Base-by-base conservation (phyloP, 2,329 filamentous ascomycete species). In the Sporothrix luriei region DNA sequence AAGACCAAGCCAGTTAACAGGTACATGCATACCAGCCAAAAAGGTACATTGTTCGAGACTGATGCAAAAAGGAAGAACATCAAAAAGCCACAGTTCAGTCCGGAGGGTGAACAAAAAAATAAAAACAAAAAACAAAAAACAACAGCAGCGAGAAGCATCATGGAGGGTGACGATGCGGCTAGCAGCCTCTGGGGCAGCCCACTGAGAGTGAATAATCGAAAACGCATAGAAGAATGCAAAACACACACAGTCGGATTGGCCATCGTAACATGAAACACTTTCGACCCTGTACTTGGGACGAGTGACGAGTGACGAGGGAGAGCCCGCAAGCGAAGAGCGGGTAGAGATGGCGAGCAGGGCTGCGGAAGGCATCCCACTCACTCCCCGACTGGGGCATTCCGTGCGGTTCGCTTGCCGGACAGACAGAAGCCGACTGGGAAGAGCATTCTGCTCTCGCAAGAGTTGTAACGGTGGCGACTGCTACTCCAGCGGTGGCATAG, bases 231-330 rank as follows among this genome's bases (percentile, higher is more conserved):
- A 79, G 75, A 73, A 78, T 77, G 76, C 77, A 78, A 79, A 80
- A 80, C 77, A 76, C 74, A 29, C 72, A 76, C 73, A 76, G 73
- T 78, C 76, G 73, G 76, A 79, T 76, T 77, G 76, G 79, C 76
- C 78, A 76, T 75, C 74, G 77, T 76, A 79, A 79, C 77, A 75
- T 82, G 81, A 83, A 82, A 83, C 81, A 77, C 77, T 76, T 76
- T 76, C 76, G 79, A 78, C 79, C 78, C 80, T 81, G 79, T 79
- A 77, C 76, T 75, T 78, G 79, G 78, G 76, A 78, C 75, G 76
- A 73, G 78, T 77, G 67, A 55, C 33, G 57, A 46, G 57, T 61
- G 33, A 54, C 38, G 55, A 68, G 52, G 51, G 57, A 49, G 51
- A 46, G 52, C 38, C 21, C 38, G 78, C 78, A 78, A 78, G 76